Conservation (phyloP, 2,329 filamentous ascomycete species). For the Sporothrix euskadiensis region DNA sequence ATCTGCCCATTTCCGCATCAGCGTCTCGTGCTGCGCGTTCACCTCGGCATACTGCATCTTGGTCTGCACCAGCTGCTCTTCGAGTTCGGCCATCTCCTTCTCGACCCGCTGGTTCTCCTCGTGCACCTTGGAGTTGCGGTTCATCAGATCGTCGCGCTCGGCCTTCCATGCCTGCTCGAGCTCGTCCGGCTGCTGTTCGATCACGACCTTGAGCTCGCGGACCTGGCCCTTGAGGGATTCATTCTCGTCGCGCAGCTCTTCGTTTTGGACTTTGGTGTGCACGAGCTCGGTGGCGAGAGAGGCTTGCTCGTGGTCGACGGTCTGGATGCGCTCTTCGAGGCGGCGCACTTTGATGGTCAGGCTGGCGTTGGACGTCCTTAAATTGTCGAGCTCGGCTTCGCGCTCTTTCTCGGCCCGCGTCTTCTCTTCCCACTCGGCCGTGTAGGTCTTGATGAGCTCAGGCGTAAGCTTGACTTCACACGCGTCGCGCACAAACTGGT, state of each 20-base stretch:
- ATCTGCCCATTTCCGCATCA: conserved; percentile 76
- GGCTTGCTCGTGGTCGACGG: conserved; percentile 87
- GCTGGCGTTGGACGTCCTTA: conserved; percentile 66
- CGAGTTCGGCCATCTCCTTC: conserved; percentile 87
- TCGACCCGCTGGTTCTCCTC: conserved; percentile 87
- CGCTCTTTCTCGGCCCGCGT: conserved; percentile 77
- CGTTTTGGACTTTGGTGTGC: conserved; percentile 88
- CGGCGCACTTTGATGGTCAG: conserved; percentile 76
- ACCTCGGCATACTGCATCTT: conserved; percentile 97
- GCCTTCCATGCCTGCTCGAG: conserved; percentile 77
- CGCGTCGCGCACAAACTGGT: conserved; percentile 89
- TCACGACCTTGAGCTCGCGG: conserved; percentile 77
- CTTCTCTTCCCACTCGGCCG: conserved; percentile 89
- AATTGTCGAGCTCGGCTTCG: conserved; percentile 74
- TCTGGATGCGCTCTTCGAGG: conserved; percentile 84
- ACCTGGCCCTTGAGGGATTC: conserved; percentile 85
- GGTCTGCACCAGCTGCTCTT: conserved; percentile 85
- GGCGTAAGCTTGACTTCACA: conserved; percentile 83
- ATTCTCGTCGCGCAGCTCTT: conserved; percentile 84
- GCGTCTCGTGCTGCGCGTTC: conserved; percentile 68
- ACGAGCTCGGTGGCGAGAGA: conserved; percentile 89
- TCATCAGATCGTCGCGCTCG: conserved; percentile 90
- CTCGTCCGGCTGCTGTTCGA: conserved; percentile 86
- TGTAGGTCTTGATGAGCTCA: conserved; percentile 78
- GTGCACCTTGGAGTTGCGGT: conserved; percentile 88